Evolutionary conservation across 2,329 filamentous ascomycete species (phyloP).

Genomic region (Ophiostoma quercus): DNA sequence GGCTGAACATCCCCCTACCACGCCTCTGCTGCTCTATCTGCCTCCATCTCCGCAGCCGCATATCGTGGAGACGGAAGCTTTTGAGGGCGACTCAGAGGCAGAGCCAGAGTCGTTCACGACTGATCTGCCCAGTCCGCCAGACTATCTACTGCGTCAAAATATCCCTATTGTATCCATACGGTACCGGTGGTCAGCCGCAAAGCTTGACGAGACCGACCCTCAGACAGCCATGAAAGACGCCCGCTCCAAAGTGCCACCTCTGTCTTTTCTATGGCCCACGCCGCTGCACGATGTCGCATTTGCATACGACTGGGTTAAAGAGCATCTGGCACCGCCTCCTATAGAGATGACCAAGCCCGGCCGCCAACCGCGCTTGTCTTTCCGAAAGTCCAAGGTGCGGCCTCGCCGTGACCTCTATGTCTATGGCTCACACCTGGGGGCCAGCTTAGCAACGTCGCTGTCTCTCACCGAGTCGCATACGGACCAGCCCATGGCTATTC

Average conservation of each 20-base stretch:
- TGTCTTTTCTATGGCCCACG: slow-evolving; percentile 46
- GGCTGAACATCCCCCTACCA: slow-evolving; percentile 33
- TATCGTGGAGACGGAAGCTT: slow-evolving; percentile 20
- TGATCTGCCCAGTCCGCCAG: slow-evolving; percentile 33
- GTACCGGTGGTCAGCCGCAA: slow-evolving; percentile 49
- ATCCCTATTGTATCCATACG: slow-evolving; percentile 52
- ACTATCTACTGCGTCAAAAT: slow-evolving; percentile 38
- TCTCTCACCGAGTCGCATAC: slow-evolving; percentile 51
- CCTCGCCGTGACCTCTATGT: slow-evolving; percentile 43
- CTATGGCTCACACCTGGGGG: slow-evolving; percentile 55
- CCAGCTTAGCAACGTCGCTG: slow-evolving; percentile 51
- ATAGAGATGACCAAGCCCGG: not conserved
- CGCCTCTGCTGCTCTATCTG: slow-evolving; percentile 51
- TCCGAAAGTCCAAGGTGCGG: not conserved
- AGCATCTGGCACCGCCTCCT: slow-evolving; percentile 39
- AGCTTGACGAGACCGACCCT: not conserved
- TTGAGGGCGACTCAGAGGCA: not conserved
- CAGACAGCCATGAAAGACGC: not conserved
- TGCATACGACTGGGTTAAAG: slow-evolving; percentile 50
- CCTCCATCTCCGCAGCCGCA: slow-evolving; percentile 42
- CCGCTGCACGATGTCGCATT: slow-evolving; percentile 53
- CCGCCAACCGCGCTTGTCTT: not conserved
- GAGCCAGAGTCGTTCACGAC: slow-evolving; percentile 14
- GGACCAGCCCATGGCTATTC: slow-evolving; percentile 43
- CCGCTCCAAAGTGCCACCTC: slow-evolving; percentile 10